Evolutionary conservation across 2,329 filamentous ascomycete genomes (phyloP).

Genomic region (Microcera coccophila): DNA sequence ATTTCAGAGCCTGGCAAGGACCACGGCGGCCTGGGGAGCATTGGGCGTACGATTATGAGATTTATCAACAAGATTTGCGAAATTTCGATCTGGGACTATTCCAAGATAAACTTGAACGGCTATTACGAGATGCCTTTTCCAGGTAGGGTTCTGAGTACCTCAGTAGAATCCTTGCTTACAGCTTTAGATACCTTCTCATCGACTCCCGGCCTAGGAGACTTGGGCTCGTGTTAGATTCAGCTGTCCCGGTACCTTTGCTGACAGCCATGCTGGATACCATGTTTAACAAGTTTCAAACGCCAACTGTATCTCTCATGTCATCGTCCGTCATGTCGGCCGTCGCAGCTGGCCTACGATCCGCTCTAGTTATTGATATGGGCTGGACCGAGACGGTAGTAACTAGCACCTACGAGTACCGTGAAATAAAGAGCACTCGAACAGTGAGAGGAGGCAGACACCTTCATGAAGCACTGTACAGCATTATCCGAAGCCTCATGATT

Average conservation of each 20-base stretch:
- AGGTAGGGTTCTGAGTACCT: conserved; percentile 52
- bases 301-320: conserved; percentile 76
- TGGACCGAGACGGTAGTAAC: conserved; percentile 89
- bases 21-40: conserved; percentile 44
- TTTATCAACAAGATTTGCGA: conserved; percentile 75
- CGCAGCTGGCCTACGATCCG: conserved; percentile 80
- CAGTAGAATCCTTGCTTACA: conserved; percentile 11
- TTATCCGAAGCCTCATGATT: conserved; percentile 44
- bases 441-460: conserved; percentile 71
- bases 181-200: conserved; percentile 56
- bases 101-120: conserved; percentile 80
- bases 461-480: conserved; percentile 62
- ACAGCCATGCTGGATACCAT: conserved; percentile 71
- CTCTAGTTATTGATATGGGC: conserved; percentile 81
- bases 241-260: conserved; percentile 72
- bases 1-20: conserved; percentile 69
- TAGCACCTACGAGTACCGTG: conserved; percentile 84
- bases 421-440: conserved; percentile 67
- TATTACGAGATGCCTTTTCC: conserved; percentile 75
- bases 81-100: conserved; percentile 73
- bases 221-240: conserved; percentile 71
- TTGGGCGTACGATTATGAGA: conserved; percentile 65
- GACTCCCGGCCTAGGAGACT: conserved; percentile 74
- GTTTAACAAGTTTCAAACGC: conserved; percentile 76
- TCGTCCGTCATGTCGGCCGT: conserved; percentile 69